Base-by-base conservation (phyloP, 2,329 filamentous ascomycete genomes). In the Neonectria sp. region DNA sequence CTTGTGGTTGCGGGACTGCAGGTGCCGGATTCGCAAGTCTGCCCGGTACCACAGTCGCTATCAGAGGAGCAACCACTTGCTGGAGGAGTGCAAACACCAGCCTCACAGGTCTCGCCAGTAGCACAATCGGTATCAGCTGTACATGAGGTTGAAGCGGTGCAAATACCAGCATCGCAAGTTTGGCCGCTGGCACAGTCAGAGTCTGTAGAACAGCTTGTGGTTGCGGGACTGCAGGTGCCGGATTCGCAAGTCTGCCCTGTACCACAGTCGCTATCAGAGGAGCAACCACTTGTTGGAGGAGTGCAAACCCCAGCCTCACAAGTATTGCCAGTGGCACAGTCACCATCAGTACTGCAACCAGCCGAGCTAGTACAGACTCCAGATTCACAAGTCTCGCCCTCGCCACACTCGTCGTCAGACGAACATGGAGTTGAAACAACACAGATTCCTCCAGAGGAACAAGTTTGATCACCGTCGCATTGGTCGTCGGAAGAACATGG, bases 111-210 rank as follows among this genome's bases (percentile, higher is more conserved):
- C 12, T 49, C 25, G 15, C 62, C 62, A 15, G 55, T 55, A 8
- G 37, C 49, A n/a, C 62, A 65, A 8, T 65, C 46, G 4, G 46
- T 17, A 13, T 63, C 46, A 12, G 46, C 29, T 3, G 53, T 27
- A 46, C 61, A 63, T 4, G 46, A 21, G 12, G 37, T 4, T 8
- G 11, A 13, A 11, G 24, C 24, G 13, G 15, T 58, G 8, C 61
- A 63, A 9, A 46, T 33, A 35, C 61, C 61, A 15, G 56, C 33
- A 13, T 29, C n/a, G 13, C 61, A 63, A 15, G 31, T 63, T 21
- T 48, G 9, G 21, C 24, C 24, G 21, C 21, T 21, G 21, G 21
- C 21, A 21, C 21, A 21, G 21, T 21, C 21, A 21, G 21, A 21
- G 21, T 21, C 21, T 21, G 21, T 21, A 21, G 21, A 21, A 21